phyloP scores from a whole-genome alignment of 495 filamentous ascomycete species.

The Neurospora hispaniola region DNA sequence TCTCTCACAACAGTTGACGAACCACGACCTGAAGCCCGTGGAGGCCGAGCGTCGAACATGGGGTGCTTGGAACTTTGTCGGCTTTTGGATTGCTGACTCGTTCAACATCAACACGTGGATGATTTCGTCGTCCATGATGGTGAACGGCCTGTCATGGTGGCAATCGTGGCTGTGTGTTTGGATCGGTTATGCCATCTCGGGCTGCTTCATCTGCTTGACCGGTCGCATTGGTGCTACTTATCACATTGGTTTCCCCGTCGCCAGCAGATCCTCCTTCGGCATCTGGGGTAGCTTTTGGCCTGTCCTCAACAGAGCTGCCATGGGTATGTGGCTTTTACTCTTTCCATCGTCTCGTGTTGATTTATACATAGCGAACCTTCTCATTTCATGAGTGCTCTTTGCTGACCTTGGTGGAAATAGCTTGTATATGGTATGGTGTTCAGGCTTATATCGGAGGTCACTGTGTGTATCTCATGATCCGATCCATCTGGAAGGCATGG shows the following conservation, averaged over 20 bases:
- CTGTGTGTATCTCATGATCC: conserved; percentile 74
- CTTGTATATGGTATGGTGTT: conserved; percentile 81
- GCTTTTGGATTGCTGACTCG: conserved; percentile 88
- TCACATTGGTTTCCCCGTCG: conserved; percentile 80
- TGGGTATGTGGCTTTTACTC: conserved; percentile 36
- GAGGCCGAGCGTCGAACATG: conserved; percentile 78
- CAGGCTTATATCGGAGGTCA: conserved; percentile 77
- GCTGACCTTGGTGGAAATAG: conserved; percentile 10
- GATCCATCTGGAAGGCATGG: conserved; percentile 61
- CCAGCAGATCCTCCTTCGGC: conserved; percentile 64
- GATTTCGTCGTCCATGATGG: conserved; percentile 76
- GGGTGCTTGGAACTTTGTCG: conserved; percentile 81
- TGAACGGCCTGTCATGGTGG: conserved; percentile 82
- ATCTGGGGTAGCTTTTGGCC: conserved; percentile 88
- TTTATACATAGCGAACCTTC: not conserved
- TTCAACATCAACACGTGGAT: conserved; percentile 99
- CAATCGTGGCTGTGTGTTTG: conserved; percentile 87
- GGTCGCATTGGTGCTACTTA: conserved; percentile 86
- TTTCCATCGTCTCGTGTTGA: not conserved
- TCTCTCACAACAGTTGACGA: conserved; percentile 49
- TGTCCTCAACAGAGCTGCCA: conserved; percentile 78
- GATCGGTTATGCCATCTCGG: conserved; percentile 74
- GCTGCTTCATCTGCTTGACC: conserved; percentile 61
- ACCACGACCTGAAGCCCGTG: conserved; percentile 85
- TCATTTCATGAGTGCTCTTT: not conserved